Percentiles rank a stretch among this genome's conserved stretches.
These are phyloP conservation scores for Geosmithia morbida DNA, from an alignment of 2,329 filamentous ascomycete genomes.

Conservation along the genomic window DNA sequence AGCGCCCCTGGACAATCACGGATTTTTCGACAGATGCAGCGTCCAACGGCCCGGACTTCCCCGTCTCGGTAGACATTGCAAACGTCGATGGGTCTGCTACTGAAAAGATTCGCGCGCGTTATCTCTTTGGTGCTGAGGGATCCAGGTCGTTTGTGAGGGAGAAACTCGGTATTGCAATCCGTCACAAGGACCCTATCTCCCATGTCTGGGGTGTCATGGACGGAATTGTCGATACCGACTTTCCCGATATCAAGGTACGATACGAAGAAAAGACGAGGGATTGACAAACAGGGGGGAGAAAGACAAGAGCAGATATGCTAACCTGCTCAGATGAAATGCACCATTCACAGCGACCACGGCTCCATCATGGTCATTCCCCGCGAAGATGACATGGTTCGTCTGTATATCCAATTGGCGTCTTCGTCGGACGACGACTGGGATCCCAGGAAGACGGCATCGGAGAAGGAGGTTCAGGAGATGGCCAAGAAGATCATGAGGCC, in stretches of 20 bases:
- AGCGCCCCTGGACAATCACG: constrained; percentile 51
- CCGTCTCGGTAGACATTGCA: constrained; percentile 64
- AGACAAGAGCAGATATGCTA: neutral
- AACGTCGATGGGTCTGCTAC: constrained; percentile 58
- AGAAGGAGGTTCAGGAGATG: constrained; percentile 46
- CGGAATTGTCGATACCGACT: constrained; percentile 56
- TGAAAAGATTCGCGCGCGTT: constrained; percentile 56
- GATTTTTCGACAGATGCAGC: constrained; percentile 45
- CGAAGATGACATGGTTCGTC: constrained; percentile 52
- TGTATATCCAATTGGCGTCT: constrained; percentile 54
- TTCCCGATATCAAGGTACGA: constrained; percentile 59
- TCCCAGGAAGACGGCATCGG: constrained; percentile 47
- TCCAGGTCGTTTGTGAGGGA: constrained; percentile 52
- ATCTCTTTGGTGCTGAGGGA: constrained; percentile 59
- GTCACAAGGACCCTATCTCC: constrained; percentile 53
- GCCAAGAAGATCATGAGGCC: constrained; percentile 52
- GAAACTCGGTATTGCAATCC: constrained; percentile 55
- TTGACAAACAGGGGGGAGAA: neutral
- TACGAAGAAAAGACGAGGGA: neutral
- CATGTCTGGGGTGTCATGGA: constrained; percentile 70
- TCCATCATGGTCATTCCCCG: constrained; percentile 72
- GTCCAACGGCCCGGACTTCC: constrained; percentile 44
- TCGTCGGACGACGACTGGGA: constrained; percentile 47
- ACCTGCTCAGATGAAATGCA: constrained; percentile 45
- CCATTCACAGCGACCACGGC: constrained; percentile 58